Base-by-base conservation (phyloP, 352 stramenopile species). In the Phytophthora megakarya region DNA sequence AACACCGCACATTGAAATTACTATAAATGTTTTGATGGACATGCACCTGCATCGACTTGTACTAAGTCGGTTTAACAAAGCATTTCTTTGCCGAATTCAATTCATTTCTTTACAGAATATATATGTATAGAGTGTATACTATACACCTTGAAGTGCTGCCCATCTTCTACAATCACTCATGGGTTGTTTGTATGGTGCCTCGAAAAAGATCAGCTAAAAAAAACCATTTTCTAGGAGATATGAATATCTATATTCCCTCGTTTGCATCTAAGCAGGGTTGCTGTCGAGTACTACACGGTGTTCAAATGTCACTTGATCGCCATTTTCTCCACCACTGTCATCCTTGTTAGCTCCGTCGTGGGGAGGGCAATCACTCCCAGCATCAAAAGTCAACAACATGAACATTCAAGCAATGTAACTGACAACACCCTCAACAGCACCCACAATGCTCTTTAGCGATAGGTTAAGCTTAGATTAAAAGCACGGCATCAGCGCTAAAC, bases 131-230 rank as follows among this genome's bases (percentile, higher is more conserved):
- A 25, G 15, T 42, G 35, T 50, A 32, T 55, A 32, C 19, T 37
- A 26, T 16, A 28, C 22, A 43, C 39, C 18, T 60, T 60, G 52
- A 60, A 60, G 52, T 60, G 49, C 23, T 37, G 23, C 37, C 37
- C n/a, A 59, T 54, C 19, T 61, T 35, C 28, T 61, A 26, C 52
- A 21, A 48, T 13, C 52, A 51, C 50, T 33, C 52, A 19, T 25
- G 13, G 4, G 10, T 35, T 35, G 30, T 35, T 35, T 35, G 30
- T 35, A 35, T 35, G 30, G 30, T 35, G 30, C 30, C 26, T 32
- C 30, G 30, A 35, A 35, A 11, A 35, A 35, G 30, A 35, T 35
- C 30, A 11, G 26, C 4, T 9, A n/a, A n/a, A n/a, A n/a, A n/a
- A n/a, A n/a, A n/a, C n/a, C n/a, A n/a, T n/a, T n/a, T n/a, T n/a